These are phyloP conservation scores for Gloeophyllum trabeum DNA, from an alignment of 768 basidiomycete species.

Conservation along the genomic window DNA sequence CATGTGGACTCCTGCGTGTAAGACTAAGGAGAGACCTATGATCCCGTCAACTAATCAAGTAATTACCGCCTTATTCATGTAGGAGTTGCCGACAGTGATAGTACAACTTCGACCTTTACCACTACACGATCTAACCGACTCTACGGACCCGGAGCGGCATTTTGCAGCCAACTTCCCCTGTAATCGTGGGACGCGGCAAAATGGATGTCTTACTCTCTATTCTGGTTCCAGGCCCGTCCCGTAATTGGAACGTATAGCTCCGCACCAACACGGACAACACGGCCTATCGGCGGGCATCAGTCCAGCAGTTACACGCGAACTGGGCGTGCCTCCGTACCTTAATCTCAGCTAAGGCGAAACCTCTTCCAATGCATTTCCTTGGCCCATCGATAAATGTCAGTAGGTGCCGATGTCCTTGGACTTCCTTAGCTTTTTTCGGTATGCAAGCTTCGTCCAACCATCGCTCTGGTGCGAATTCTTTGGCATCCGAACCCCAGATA, in stretches of 20 bases:
- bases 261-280: slow-evolving; percentile 33
- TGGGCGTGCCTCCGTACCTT: neutral
- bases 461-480: slow-evolving; percentile 29
- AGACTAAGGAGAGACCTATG: too few relatives aligned
- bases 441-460: neutral
- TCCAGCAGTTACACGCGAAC: neutral
- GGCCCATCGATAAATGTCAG: slow-evolving; percentile 4
- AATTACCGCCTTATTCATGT: too few relatives aligned
- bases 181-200: slow-evolving; percentile 23
- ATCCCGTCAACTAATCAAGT: too few relatives aligned
- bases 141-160: slow-evolving; percentile 21
- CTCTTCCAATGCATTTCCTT: slow-evolving; percentile 2
- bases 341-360: slow-evolving; percentile 3
- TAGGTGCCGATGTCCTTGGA: slow-evolving; percentile 1
- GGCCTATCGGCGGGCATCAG: slow-evolving; percentile 15
- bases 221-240: slow-evolving; percentile 25
- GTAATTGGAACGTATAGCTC: slow-evolving; percentile 28
- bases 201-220: slow-evolving; percentile 12
- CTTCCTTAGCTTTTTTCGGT: neutral
- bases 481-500: slow-evolving; percentile 35
- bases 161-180: slow-evolving; percentile 16
- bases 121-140: too few relatives aligned
- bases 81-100: too few relatives aligned
- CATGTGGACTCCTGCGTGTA: too few relatives aligned
- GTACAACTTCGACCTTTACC: too few relatives aligned